Conservation (phyloP, 78 protist genomes). For the Corallochytrium limacisporum region DNA sequence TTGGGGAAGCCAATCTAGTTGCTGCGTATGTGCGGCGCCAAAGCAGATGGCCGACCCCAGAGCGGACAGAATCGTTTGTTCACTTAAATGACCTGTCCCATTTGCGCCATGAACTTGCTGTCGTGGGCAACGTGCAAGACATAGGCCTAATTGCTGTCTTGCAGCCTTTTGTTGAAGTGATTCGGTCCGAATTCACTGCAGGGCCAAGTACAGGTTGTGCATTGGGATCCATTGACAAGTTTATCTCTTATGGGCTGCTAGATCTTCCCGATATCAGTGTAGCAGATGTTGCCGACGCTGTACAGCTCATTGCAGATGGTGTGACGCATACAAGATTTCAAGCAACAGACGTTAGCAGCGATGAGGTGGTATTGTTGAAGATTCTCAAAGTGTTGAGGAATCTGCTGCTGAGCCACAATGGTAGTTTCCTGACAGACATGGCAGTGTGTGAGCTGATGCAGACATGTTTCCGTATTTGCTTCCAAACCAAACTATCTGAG, state of each 20-base stretch:
- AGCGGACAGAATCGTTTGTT: too few species aligned
- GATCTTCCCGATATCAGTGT: background rate
- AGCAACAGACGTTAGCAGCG: conserved; percentile 68
- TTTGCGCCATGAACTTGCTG: too few species aligned
- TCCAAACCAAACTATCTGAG: background rate
- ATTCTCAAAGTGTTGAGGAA: conserved; percentile 23
- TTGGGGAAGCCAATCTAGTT: too few species aligned
- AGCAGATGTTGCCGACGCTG: conserved; percentile 5
- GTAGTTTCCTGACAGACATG: background rate
- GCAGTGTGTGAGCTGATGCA: conserved; percentile 23
- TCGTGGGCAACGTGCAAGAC: too few species aligned
- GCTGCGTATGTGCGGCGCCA: too few species aligned
- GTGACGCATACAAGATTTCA: conserved; percentile 75
- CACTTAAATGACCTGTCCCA: too few species aligned
- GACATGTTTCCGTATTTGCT: conserved; percentile 16
- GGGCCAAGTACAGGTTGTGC: conserved; percentile 84
- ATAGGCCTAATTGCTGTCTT: too few species aligned
- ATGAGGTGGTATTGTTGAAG: conserved; percentile 78
- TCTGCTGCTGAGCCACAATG: background rate
- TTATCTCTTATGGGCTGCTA: conserved; percentile 28
- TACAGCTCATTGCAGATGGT: conserved; percentile 39
- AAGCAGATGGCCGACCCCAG: too few species aligned
- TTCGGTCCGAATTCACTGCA: conserved; percentile 52
- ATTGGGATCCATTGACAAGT: conserved; percentile 54
- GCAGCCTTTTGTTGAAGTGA: conserved; percentile 61